These are phyloP conservation scores for Aspergillus vadensis DNA, from an alignment of 2,329 filamentous ascomycete species.

Conservation along the genomic window DNA sequence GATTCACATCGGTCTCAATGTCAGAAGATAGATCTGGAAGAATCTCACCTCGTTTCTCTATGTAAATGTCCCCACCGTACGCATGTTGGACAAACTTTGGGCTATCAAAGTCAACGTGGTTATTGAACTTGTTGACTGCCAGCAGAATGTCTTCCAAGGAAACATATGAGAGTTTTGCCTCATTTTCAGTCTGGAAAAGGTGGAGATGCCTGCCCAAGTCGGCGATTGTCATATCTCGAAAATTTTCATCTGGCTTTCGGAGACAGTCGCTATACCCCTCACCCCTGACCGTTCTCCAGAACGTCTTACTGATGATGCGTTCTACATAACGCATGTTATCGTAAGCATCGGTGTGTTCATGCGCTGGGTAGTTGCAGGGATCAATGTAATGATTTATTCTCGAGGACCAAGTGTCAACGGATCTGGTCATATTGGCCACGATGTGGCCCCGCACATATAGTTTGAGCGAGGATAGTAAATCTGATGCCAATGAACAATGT, in stretches of 20 bases:
- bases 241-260: background rate
- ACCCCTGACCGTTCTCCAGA: conserved; percentile 17
- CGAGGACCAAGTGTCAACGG: conserved; percentile 5
- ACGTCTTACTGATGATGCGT: conserved; percentile 18
- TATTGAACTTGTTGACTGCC: background rate
- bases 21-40: background rate
- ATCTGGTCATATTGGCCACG: conserved; percentile 17
- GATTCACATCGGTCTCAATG: background rate
- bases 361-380: conserved; percentile 7
- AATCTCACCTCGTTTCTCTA: background rate
- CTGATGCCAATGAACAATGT: conserved; percentile 18
- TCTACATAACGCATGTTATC: conserved; percentile 10
- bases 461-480: conserved; percentile 31
- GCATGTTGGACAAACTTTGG: background rate
- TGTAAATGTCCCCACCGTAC: too few species aligned
- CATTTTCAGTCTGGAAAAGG: conserved; percentile 11
- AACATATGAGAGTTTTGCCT: conserved; percentile 9
- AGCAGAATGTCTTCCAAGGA: background rate
- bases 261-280: background rate
- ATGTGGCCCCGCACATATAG: conserved; percentile 36
- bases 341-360: conserved; percentile 9
- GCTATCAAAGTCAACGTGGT: background rate
- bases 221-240: conserved; percentile 11
- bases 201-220: conserved; percentile 12
- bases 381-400: background rate